These are phyloP conservation scores for Colletotrichum falcatum DNA, from an alignment of 2,329 filamentous ascomycete species.

Conservation along the genomic window DNA sequence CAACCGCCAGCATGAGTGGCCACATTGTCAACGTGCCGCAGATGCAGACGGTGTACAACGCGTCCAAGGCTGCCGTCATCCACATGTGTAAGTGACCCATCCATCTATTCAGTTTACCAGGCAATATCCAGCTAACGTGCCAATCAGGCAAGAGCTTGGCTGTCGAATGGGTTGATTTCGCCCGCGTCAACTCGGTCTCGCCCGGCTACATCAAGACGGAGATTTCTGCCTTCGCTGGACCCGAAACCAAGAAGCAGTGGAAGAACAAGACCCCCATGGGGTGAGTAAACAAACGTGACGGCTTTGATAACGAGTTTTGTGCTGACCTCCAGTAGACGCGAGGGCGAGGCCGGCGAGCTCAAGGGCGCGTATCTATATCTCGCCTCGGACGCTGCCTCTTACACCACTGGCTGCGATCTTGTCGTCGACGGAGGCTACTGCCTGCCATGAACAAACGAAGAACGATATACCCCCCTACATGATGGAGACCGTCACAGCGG, in stretches of 20 bases:
- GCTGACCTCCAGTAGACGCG: conserved; percentile 61
- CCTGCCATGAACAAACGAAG: conserved; percentile 54
- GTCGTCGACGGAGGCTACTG: conserved; percentile 82
- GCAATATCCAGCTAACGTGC: conserved; percentile 8
- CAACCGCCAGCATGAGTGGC: conserved; percentile 82
- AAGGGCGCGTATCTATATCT: conserved; percentile 88
- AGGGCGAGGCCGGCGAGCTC: conserved; percentile 79
- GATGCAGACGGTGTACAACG: conserved; percentile 79
- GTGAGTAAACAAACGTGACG: conserved; percentile 52
- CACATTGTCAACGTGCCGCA: conserved; percentile 84
- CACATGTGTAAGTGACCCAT: conserved; percentile 61
- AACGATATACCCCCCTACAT: background rate
- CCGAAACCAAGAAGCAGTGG: conserved; percentile 79
- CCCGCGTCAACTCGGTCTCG: conserved; percentile 77
- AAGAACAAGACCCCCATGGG: conserved; percentile 85
- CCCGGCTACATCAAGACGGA: conserved; percentile 83
- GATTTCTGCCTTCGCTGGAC: conserved; percentile 73
- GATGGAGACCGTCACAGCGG: background rate
- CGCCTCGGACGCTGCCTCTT: conserved; percentile 84
- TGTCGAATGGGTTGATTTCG: conserved; percentile 82
- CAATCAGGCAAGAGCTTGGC: conserved; percentile 74
- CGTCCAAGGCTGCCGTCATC: conserved; percentile 74
- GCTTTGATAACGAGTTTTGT: background rate
- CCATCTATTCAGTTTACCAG: no score
- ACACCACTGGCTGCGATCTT: conserved; percentile 81